Evolutionary conservation across 768 basidiomycete species (phyloP), one percentile per base, ranked within the genome.

Genomic region (Lactifluus subvellereus): DNA sequence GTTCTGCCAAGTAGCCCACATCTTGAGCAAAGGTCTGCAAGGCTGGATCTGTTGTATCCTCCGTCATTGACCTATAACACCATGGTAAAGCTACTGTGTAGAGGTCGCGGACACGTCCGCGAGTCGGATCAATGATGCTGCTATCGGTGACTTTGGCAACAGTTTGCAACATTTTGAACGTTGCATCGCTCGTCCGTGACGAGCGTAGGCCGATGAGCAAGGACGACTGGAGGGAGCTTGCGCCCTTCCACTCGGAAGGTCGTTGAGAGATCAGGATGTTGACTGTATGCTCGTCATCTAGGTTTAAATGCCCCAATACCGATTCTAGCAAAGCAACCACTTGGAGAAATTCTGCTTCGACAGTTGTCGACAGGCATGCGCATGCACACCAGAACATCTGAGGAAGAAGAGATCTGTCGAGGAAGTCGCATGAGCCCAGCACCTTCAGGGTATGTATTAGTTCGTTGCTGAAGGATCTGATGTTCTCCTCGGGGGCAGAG

Each of bases 371-470:
- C 20, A 96, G 80, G 69, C 86, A 90, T 1, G 92, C 94, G 50
- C 82, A 82, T 2, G 86, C 79, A 70, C 85, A 87, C 95, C 94
- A 97, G 73, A 91, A 96, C 54, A 95, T 77, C 66, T 91, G 90
- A 3, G 94, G 91, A 13, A 90, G 76, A 32, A 91, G 78, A 0
- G 79, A 74, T 57, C 79, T 76, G 66, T 88, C 81, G 14, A 89
- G 76, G 53, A 87, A 83, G 14, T 78, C 74, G 3, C 80, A 76
- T 18, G 78, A 76, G 20, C 83, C 82, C 62, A 89, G 77, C 18
- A 86, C 80, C 13, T 81, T 82, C 57, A 97, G 79, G 0, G 89
- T 95, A 47, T 83, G 77, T 38, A 97, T 75, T 62, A 96, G 86
- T 74, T 94, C 94, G 8, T 83, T 82, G 18, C 90, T 87, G 74